Evolutionary conservation across 768 basidiomycete genomes (phyloP), one percentile per base, ranked within the genome.

Genomic region (Psilocybe cubensis): DNA sequence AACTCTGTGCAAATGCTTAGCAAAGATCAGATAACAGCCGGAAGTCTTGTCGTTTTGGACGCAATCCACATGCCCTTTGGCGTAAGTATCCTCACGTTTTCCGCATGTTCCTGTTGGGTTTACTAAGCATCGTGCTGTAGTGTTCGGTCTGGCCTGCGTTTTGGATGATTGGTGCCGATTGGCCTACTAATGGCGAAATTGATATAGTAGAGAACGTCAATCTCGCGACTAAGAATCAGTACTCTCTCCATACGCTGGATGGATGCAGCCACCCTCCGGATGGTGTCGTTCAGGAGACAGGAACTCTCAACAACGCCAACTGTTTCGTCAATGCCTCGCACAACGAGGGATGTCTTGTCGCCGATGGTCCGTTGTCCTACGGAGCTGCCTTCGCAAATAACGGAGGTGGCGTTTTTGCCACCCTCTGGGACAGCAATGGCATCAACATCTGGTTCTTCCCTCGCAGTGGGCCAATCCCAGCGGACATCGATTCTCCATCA

Each of bases 31-130:
- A 56, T 56, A n/a, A 52, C 42, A 3, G 48, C 54, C 20, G 59
- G 59, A 17, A 60, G 50, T 31, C 52, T 60, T 50, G 54, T 60
- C n/a, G 51, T 60, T 12, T 40, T 60, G 35, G 59, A 56, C 35
- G 59, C 59, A 38, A 49, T 60, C 5, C 59, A 60, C 23, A 60
- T 60, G 59, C 54, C 59, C 14, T 60, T 60, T 44, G 59, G 59
- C 28, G 59, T 60, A 33, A 28, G 59, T 48, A 21, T 1, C 45
- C n/a, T 45, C 33, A 14, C 5, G 14, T 33, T 21, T 23, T 24
- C 42, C 29, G 28, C 14, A 2, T 38, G 8, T 11, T 38, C 11
- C n/a, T 14, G 14, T 38, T 11, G 14, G 35, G 35, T 14, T 17
- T 12, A 11, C 35, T 12, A 38, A 4, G 14, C 35, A 38, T 14